Evolutionary conservation across 23 red algal genomes (phyloP).

Genomic region (Gracilaria caudata): DNA sequence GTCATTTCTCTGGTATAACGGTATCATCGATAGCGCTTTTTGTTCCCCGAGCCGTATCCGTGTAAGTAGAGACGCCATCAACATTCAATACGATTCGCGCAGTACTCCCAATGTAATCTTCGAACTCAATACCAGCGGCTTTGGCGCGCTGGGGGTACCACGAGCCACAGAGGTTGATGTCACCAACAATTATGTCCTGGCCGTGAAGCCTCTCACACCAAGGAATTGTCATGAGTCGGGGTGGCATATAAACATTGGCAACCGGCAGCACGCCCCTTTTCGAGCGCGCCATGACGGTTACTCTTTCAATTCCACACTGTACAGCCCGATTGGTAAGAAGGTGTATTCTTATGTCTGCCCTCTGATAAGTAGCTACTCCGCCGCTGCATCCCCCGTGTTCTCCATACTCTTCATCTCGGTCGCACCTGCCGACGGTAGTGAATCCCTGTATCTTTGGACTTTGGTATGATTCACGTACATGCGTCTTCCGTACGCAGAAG

Average conservation of each 20-base stretch:
- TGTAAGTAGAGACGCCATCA: neutral
- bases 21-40: neutral
- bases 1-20: too few relatives aligned
- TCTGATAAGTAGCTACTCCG: neutral
- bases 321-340: neutral
- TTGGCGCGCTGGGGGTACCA: neutral
- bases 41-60: neutral
- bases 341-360: neutral
- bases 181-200: neutral
- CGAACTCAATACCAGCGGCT: neutral
- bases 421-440: neutral
- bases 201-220: neutral
- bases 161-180: neutral
- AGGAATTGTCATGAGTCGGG: neutral
- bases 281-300: neutral
- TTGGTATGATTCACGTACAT: neutral
- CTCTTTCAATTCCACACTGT: neutral
- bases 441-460: neutral
- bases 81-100: neutral
- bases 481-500: neutral
- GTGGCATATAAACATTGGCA: constrained; percentile 2
- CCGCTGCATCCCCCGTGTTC: neutral
- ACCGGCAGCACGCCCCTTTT: neutral
- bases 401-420: neutral
- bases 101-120: neutral